Evolutionary conservation across 78 protist species (phyloP), one percentile per base, ranked within the genome.

Genomic region (Guillardia theta): DNA sequence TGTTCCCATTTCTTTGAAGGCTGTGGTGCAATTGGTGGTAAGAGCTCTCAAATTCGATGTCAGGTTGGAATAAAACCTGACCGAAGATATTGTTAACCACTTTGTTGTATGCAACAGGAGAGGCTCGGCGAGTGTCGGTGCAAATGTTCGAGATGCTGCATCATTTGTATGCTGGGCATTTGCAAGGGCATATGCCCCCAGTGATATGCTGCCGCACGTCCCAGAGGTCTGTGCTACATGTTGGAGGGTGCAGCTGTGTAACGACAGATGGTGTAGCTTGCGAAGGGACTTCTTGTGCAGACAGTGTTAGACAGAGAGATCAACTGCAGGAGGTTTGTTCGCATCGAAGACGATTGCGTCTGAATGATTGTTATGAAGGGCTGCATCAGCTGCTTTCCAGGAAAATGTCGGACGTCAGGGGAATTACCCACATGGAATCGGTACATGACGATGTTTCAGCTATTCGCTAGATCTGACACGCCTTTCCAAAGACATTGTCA

Each of bases 311-410:
- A 97, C 83, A 87, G 97, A 27, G 98, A 99, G 94, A 95, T 98
- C n/a, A 97, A 98, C 95, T 95, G 97, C 92, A 90, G 99, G 18
- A n/a, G n/a, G n/a, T n/a, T n/a, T n/a, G n/a, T n/a, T n/a, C n/a
- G n/a, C n/a, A n/a, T n/a, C n/a, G n/a, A n/a, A n/a, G n/a, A n/a
- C n/a, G n/a, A n/a, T n/a, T n/a, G n/a, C n/a, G n/a, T n/a, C n/a
- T n/a, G n/a, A n/a, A n/a, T n/a, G n/a, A n/a, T n/a, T n/a, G n/a
- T n/a, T n/a, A n/a, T n/a, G n/a, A n/a, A 95, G 99, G 45, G 99
- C 99, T 1, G 99, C 99, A n/a, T 41, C 98, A 0, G 99, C 99
- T 6, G 99, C 99, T 36, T 98, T 97, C 93, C 99, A 99, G 96
- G 99, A 98, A 92, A 93, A 93, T 64, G 99, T 98, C 48, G 99